These are phyloP conservation scores for Neopestalotiopsis clavispora DNA, from an alignment of 2,329 filamentous ascomycete genomes.

Conservation along the genomic window DNA sequence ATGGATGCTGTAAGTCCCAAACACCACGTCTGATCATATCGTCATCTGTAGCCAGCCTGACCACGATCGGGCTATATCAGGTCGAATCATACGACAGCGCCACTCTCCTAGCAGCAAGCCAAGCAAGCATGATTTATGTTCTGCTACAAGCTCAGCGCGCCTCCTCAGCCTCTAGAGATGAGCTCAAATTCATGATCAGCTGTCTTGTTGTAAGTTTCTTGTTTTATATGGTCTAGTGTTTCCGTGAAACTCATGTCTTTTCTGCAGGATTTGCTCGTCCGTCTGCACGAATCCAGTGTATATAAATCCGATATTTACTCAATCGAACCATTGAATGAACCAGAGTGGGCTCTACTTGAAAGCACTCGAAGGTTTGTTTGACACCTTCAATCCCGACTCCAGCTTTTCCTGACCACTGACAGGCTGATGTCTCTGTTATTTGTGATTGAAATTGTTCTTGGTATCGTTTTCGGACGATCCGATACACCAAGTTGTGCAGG, in stretches of 20 bases:
- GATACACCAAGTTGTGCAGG: slow-evolving; percentile 11
- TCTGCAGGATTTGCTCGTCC: background rate
- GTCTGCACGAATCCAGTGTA: background rate
- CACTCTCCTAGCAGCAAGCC: slow-evolving; percentile 19
- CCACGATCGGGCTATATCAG: slow-evolving; percentile 4
- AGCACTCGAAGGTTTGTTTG: slow-evolving; percentile 16
- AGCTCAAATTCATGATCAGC: slow-evolving; percentile 19
- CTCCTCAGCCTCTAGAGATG: slow-evolving; percentile 20
- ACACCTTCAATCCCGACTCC: background rate
- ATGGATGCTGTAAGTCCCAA: slow-evolving; percentile 21
- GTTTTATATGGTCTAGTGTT: background rate
- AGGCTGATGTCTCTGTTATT: slow-evolving; percentile 24
- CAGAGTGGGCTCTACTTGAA: slow-evolving; percentile 8
- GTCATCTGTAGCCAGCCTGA: background rate
- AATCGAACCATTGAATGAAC: background rate
- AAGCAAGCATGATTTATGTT: slow-evolving; percentile 24
- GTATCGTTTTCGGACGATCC: slow-evolving; percentile 21
- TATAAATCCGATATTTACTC: slow-evolving; percentile 9
- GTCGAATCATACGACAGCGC: slow-evolving; percentile 9
- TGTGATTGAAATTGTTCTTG: slow-evolving; percentile 23
- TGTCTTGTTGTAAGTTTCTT: slow-evolving; percentile 17
- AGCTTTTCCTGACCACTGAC: background rate
- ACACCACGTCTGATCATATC: background rate
- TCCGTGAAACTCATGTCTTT: background rate
- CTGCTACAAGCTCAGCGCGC: slow-evolving; percentile 28